These are phyloP conservation scores for Pseudomonodictys pantanalensis DNA, from an alignment of 495 filamentous ascomycete species.

Conservation along the genomic window DNA sequence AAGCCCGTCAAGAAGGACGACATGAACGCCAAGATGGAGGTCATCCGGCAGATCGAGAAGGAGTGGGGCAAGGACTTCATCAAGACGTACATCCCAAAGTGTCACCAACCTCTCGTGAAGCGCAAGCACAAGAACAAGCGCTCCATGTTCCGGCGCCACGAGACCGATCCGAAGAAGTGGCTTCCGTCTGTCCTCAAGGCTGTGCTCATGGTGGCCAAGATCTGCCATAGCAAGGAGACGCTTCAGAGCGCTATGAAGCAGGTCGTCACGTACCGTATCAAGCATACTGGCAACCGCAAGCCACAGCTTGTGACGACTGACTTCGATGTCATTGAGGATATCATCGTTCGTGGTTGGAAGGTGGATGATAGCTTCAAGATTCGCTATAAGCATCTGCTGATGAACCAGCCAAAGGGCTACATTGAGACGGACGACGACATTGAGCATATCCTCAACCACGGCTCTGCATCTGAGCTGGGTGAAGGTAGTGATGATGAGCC, in stretches of 20 bases:
- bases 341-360: constrained; percentile 8
- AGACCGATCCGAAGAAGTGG: constrained; percentile 26
- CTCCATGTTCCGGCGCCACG: not conserved
- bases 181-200: constrained; percentile 19
- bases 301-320: constrained; percentile 26
- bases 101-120: constrained; percentile 19
- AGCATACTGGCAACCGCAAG: constrained; percentile 24
- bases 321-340: constrained; percentile 28
- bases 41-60: constrained; percentile 22
- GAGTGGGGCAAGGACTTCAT: constrained; percentile 22
- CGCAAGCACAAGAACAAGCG: constrained; percentile 13
- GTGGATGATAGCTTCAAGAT: constrained; percentile 13
- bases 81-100: constrained; percentile 15
- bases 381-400: constrained; percentile 21
- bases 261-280: constrained; percentile 14
- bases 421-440: not conserved
- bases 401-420: not conserved
- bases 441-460: not conserved
- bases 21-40: constrained; percentile 14
- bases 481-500: not conserved
- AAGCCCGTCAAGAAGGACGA: constrained; percentile 24
- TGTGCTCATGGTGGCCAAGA: constrained; percentile 11
- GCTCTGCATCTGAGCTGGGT: not conserved
- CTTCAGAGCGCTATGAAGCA: constrained; percentile 16
- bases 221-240: constrained; percentile 1